Conservation (phyloP, 2,329 filamentous ascomycete genomes). For the Xylariaceae sp. region DNA sequence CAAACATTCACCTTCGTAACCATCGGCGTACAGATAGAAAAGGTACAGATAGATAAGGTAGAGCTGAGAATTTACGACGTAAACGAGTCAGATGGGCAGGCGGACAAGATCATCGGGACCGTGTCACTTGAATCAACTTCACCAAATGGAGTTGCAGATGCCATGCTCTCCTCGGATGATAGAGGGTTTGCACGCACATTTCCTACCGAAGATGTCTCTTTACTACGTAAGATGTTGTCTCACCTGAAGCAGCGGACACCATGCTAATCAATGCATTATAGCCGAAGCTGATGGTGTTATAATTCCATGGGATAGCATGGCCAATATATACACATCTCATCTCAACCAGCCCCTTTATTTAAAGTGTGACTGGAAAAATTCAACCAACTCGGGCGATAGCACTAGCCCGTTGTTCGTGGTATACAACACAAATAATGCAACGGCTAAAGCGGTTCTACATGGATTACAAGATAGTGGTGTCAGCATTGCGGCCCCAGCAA, state of each 20-base stretch:
- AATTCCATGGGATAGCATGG: constrained; percentile 7
- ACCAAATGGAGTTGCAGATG: neutral
- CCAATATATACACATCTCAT: neutral
- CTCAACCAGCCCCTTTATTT: constrained; percentile 29
- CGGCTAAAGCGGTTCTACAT: neutral
- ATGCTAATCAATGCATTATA: neutral
- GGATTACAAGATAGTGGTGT: fast-evolving
- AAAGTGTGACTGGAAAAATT: constrained; percentile 33
- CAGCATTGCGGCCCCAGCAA: neutral
- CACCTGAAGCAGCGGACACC: neutral
- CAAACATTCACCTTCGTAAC: neutral
- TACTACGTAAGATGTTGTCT: constrained; percentile 5
- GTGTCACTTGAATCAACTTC: neutral
- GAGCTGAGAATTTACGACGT: neutral
- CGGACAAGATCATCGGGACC: neutral
- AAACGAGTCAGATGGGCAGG: neutral
- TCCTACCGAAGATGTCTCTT: too few species aligned
- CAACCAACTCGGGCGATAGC: constrained; percentile 24
- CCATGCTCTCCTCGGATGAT: neutral
- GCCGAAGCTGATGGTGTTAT: constrained; percentile 10
- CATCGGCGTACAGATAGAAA: too few species aligned
- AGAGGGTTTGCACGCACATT: too few species aligned
- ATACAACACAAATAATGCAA: neutral
- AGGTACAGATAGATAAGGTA: neutral
- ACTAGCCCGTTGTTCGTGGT: constrained; percentile 29